Base-by-base conservation (phyloP, 192 early-diverging fungal species). In the Backusella circina region DNA sequence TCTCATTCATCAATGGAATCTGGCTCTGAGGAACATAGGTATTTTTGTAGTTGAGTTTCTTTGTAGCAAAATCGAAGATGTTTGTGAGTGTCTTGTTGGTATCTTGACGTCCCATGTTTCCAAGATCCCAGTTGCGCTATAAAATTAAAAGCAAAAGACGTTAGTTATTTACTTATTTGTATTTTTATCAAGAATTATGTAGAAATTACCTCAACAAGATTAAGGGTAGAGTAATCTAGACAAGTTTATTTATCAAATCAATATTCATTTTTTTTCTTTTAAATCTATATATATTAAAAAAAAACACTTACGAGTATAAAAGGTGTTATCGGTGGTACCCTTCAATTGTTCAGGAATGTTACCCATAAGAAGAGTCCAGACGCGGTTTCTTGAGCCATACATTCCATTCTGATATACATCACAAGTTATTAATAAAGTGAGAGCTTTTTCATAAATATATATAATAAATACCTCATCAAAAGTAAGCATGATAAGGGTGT, bases 51-150 rank as follows among this genome's bases (percentile, higher is more conserved):
- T 76, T 70, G 15, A 83, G 71, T 10, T 50, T 26, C 69, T 81
- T 77, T 71, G 84, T 79, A 51, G 80, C 78, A 39, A 79, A 66
- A 12, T 76, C 74, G 35, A 84, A 88, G 64, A 87, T 77, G 41
- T 88, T 87, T 37, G 84, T 79, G 13, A 76, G 41, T 13, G 76
- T 85, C 37, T 77, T 75, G 23, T 83, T 85, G 16, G 82, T 77
- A 75, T 93, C 92, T 67, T 80, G 81, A 23, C 82, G 77, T 6
- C 87, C 88, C 47, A 92, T 74, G 79, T 83, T 85, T 12, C 83
- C 85, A 10, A 93, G 76, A 51, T 81, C 84, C 87, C 90, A 93
- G 85, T 88, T 90, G 57, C 83, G 65, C 79, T 90, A 68, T 32
- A 12, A 31, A n/a, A n/a, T n/a, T n/a, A n/a, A n/a, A n/a, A n/a